Conservation (phyloP, 2,329 filamentous ascomycete species). For the Colletotrichum destructivum region DNA sequence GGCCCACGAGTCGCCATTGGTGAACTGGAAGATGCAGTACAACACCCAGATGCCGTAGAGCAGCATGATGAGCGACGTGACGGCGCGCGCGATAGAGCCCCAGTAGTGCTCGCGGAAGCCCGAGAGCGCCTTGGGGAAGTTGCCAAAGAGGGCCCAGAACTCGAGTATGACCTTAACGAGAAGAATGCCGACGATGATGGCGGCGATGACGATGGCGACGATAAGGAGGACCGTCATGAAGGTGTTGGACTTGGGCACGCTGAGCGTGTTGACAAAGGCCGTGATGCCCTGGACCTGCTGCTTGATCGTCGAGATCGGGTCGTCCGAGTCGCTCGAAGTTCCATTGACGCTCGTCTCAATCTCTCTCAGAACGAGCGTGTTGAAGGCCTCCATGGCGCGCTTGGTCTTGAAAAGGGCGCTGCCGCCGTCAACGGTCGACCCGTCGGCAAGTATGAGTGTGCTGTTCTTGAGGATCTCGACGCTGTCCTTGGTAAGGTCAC, state of each 20-base stretch:
- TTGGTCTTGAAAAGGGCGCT: slow-evolving; percentile 47
- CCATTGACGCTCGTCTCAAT: slow-evolving; percentile 63
- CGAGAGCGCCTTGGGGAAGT: slow-evolving; percentile 83
- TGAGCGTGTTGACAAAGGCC: slow-evolving; percentile 85
- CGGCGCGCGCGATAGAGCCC: slow-evolving; percentile 89
- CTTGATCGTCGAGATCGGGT: slow-evolving; percentile 43
- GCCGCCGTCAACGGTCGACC: slow-evolving; percentile 61
- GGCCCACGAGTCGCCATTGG: slow-evolving; percentile 92
- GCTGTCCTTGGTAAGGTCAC: slow-evolving; percentile 86
- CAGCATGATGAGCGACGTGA: slow-evolving; percentile 90
- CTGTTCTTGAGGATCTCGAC: slow-evolving; percentile 81
- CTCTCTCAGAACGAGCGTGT: slow-evolving; percentile 68
- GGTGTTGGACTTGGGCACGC: slow-evolving; percentile 89
- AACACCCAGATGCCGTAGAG: slow-evolving; percentile 96
- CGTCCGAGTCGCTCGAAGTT: slow-evolving; percentile 47
- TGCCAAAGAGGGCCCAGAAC: slow-evolving; percentile 90
- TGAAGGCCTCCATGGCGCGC: slow-evolving; percentile 65
- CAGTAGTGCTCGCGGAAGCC: slow-evolving; percentile 97
- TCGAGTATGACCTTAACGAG: slow-evolving; percentile 94
- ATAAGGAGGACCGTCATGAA: slow-evolving; percentile 96
- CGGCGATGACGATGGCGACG: slow-evolving; percentile 88
- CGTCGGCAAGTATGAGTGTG: slow-evolving; percentile 80
- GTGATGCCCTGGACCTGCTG: slow-evolving; percentile 81
- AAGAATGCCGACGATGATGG: slow-evolving; percentile 87
- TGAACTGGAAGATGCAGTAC: slow-evolving; percentile 97